These are phyloP conservation scores for Boletellus ananas DNA, from an alignment of 768 basidiomycete species.

Conservation along the genomic window DNA sequence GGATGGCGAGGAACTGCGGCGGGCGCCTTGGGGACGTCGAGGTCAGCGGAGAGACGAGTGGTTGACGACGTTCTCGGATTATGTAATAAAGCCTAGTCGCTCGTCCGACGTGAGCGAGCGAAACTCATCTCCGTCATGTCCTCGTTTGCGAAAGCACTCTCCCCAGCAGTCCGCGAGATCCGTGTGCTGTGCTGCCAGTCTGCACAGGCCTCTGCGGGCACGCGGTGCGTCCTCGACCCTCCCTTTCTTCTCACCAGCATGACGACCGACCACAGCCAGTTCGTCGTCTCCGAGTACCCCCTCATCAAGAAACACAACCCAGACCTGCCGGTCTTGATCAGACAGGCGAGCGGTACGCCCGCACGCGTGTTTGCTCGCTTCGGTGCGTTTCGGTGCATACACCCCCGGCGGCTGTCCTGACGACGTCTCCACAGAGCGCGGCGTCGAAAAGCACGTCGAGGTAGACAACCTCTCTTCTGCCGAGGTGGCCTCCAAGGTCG, in stretches of 20 bases:
- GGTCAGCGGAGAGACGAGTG: slow-evolving; percentile 17
- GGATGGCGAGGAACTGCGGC: slow-evolving; percentile 11
- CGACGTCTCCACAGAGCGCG: slow-evolving; percentile 51
- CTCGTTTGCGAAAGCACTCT: slow-evolving; percentile 66
- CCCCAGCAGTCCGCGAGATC: slow-evolving; percentile 76
- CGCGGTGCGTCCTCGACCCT: slow-evolving; percentile 49
- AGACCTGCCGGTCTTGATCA: slow-evolving; percentile 78
- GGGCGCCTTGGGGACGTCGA: slow-evolving; percentile 13
- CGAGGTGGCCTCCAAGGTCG: slow-evolving; percentile 70
- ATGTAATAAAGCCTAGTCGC: slow-evolving; percentile 22
- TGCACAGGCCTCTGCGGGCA: slow-evolving; percentile 71
- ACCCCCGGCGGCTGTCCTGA: slow-evolving; percentile 17
- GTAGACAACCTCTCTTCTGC: slow-evolving; percentile 69
- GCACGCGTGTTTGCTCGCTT: slow-evolving; percentile 83
- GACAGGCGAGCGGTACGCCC: slow-evolving; percentile 76
- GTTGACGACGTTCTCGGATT: slow-evolving; percentile 17
- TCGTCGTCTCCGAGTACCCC: slow-evolving; percentile 72
- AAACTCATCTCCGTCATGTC: slow-evolving; percentile 42
- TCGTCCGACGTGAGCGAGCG: not conserved
- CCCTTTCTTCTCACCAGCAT: not conserved
- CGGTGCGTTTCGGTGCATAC: slow-evolving; percentile 48
- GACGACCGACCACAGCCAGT: slow-evolving; percentile 53
- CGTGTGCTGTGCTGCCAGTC: slow-evolving; percentile 79
- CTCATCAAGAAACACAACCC: slow-evolving; percentile 79
- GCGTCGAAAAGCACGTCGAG: slow-evolving; percentile 77